Conservation (phyloP, 2,329 filamentous ascomycete genomes). For the Cercospora zeina region DNA sequence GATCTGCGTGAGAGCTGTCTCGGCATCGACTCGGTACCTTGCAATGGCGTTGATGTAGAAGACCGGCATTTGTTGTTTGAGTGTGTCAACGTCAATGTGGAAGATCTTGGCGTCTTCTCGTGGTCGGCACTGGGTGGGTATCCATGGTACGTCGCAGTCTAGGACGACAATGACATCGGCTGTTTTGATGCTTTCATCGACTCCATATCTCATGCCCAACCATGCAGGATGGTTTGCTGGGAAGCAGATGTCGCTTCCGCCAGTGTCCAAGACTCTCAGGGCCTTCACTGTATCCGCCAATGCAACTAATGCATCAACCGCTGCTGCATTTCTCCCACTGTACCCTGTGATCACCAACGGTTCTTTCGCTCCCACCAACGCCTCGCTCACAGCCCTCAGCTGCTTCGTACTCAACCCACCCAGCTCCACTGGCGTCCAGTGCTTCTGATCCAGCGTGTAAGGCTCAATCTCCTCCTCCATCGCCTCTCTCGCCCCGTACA, state of each 20-base stretch:
- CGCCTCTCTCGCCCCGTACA: constrained; percentile 74
- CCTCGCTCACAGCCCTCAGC: constrained; percentile 61
- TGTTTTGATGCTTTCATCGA: constrained; percentile 69
- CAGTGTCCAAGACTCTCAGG: constrained; percentile 71
- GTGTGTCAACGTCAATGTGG: constrained; percentile 66
- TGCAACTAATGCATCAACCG: constrained; percentile 63
- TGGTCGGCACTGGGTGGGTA: constrained; percentile 71
- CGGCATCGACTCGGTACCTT: constrained; percentile 54
- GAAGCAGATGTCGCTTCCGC: constrained; percentile 80
- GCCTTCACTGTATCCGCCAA: constrained; percentile 68
- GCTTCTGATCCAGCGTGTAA: constrained; percentile 65
- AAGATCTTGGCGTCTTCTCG: constrained; percentile 58
- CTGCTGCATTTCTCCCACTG: constrained; percentile 65
- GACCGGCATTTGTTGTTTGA: constrained; percentile 63
- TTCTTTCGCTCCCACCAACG: constrained; percentile 62
- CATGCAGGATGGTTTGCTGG: constrained; percentile 64
- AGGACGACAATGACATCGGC: constrained; percentile 84
- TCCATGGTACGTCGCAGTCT: constrained; percentile 92
- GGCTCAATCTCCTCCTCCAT: constrained; percentile 82
- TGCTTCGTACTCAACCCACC: constrained; percentile 60
- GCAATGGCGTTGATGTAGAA: constrained; percentile 58
- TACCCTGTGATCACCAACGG: constrained; percentile 73
- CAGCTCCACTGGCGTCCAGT: constrained; percentile 71
- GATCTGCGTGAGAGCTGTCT: constrained; percentile 67
- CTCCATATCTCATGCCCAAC: constrained; percentile 68